Percentiles rank a stretch among this genome's conserved stretches.
phyloP scores from a whole-genome alignment of 257 asterid species.

The Petunia axillaris region DNA sequence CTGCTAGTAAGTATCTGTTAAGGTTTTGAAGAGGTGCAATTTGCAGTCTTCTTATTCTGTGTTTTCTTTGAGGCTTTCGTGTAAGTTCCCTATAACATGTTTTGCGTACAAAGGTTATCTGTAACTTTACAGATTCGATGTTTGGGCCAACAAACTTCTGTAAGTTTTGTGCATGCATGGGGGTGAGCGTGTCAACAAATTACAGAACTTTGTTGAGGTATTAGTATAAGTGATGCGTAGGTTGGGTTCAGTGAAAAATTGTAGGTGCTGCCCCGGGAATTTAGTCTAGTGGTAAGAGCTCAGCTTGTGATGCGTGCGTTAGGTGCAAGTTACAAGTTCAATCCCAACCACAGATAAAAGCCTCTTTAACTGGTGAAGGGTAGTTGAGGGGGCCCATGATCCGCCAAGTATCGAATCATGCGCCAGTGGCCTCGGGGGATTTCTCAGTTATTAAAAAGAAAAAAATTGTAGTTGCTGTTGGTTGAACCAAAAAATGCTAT shows the following conservation, averaged over 20 bases:
- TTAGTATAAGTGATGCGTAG: not conserved
- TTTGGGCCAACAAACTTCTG: conserved; percentile 4
- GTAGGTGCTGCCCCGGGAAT: not conserved
- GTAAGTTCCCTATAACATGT: conserved; percentile 22
- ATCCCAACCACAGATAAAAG: too few relatives aligned
- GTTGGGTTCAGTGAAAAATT: not conserved
- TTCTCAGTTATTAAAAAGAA: too few relatives aligned
- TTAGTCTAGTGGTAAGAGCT: too few relatives aligned
- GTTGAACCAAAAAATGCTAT: not conserved
- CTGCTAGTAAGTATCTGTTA: conserved; percentile 65
- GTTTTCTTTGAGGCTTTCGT: conserved; percentile 9
- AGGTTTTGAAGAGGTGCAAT: not conserved
- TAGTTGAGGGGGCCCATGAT: too few relatives aligned
- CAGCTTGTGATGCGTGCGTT: too few relatives aligned
- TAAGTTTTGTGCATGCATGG: not conserved
- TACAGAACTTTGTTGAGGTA: not conserved
- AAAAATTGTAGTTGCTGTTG: not conserved
- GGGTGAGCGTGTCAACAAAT: conserved; percentile 6
- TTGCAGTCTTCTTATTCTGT: conserved; percentile 7
- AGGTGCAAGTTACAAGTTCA: too few relatives aligned
- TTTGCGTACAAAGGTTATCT: not conserved
- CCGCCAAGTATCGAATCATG: too few relatives aligned
- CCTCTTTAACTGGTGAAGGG: too few relatives aligned
- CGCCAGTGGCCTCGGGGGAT: too few relatives aligned
- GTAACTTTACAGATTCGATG: not conserved